Conservation (phyloP, 257 asterid species). For the Scutellaria minor region DNA sequence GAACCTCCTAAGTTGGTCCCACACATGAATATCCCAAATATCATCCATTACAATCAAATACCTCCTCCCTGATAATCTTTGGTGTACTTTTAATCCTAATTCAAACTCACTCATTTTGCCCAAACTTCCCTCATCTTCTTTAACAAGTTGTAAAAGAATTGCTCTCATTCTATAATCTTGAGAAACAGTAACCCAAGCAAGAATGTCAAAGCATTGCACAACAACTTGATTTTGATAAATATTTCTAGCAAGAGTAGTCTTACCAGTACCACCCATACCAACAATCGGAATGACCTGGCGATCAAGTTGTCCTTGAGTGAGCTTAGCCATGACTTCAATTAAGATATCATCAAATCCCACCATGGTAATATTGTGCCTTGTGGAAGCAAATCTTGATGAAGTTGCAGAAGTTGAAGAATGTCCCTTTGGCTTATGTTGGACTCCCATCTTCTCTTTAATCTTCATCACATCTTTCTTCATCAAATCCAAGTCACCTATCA, state of each 20-base stretch:
- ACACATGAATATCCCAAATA: too few species aligned
- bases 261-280: slow-evolving; percentile 40
- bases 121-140: not conserved
- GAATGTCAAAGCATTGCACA: not conserved
- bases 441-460: slow-evolving; percentile 1
- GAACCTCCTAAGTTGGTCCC: too few species aligned
- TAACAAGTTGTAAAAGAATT: not conserved
- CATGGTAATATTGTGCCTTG: not conserved
- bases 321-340: slow-evolving; percentile 14
- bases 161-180: not conserved
- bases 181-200: slow-evolving; percentile 17
- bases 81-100: too few species aligned
- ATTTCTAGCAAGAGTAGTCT: slow-evolving; percentile 41
- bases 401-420: not conserved
- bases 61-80: too few species aligned
- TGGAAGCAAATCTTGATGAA: not conserved
- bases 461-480: slow-evolving; percentile 8
- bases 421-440: not conserved
- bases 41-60: too few species aligned
- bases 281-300: slow-evolving; percentile 18
- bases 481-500: not conserved
- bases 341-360: slow-evolving; percentile 25
- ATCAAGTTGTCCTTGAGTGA: not conserved
- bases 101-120: too few species aligned
- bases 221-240: not conserved